Evolutionary conservation across 1,139 yeast species (phyloP), one percentile per base, ranked within the genome.

Genomic region (Candida freyschussii): DNA sequence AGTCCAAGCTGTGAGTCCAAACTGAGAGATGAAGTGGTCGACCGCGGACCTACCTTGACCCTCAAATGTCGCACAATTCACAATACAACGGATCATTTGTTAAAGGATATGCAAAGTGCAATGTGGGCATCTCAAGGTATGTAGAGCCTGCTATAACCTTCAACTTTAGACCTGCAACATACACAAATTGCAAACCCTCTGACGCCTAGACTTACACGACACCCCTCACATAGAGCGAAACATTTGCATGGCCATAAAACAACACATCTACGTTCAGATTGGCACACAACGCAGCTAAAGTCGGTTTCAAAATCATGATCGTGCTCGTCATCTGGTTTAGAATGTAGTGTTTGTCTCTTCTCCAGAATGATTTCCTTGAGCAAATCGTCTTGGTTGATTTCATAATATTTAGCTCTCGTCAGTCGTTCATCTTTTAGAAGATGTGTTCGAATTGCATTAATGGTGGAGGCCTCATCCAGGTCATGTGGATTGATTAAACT

Each of bases 181-280:
- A 86, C 93, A 57, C 97, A 87, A 1, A 82, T 81, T 37, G 74
- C 76, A 49, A 81, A 79, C 11, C 84, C 83, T 40, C 86, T 71
- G 16, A 78, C 62, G 4, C 86, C 89, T 36, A 87, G 64, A n/a
- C 83, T 73, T 19, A 78, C 62, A 16, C 96, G 67, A 52, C 97
- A 87, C 12, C 75, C 70, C 43, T 86, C 95, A 56, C 97, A 87
- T 7, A 87, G 67, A 0, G 95, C 87, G 43, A 87, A 74, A 56
- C 97, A 87, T 47, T 78, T 73, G 55, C 97, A 87, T 1, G 97
- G 97, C 96, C 96, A 87, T 3, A 91, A 65, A 12, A 87, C 78
- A 26, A 87, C 73, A 41, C 81, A 85, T 45, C 96, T 68, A 7
- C 77, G 71, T 37, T 80, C 75, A 9, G 69, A 67, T 46, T 83